Percentiles rank a stretch among this genome's conserved stretches.
phyloP scores from a whole-genome alignment of 2,329 filamentous ascomycete species.

The Coleophoma eucalyptorum region DNA sequence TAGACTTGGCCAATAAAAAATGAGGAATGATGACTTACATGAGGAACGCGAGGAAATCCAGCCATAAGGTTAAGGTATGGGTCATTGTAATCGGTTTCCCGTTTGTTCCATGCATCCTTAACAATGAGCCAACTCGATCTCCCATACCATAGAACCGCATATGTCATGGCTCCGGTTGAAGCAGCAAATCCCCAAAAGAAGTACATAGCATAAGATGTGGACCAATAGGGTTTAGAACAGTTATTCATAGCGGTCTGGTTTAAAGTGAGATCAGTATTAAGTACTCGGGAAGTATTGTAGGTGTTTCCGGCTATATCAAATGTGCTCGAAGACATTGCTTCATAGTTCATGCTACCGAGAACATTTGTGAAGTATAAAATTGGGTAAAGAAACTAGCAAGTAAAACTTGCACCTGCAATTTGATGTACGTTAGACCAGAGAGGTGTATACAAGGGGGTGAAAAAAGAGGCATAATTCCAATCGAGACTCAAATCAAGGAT shows the following conservation, averaged over 20 bases:
- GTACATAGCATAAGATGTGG: conserved; percentile 25
- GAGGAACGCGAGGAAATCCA: conserved; percentile 21
- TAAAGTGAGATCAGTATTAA: conserved; percentile 22
- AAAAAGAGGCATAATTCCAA: conserved; percentile 7
- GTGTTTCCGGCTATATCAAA: conserved; percentile 37
- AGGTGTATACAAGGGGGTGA: conserved; percentile 55
- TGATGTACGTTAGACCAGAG: conserved; percentile 74
- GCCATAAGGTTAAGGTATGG: conserved; percentile 27
- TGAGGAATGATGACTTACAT: too few relatives aligned
- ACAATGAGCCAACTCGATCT: conserved; percentile 15
- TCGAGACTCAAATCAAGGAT: conserved; percentile 25
- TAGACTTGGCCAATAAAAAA: too few relatives aligned
- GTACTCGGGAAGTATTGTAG: conserved; percentile 24
- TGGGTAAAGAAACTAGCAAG: conserved; percentile 6
- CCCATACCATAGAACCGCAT: conserved; percentile 25
- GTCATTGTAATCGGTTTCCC: conserved; percentile 22
- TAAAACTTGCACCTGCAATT: conserved; percentile 40
- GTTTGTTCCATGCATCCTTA: conserved; percentile 14
- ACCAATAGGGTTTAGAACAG: conserved; percentile 45
- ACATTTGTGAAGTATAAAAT: conserved; percentile 6
- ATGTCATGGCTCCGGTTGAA: conserved; percentile 26
- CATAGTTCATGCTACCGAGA: conserved; percentile 31
- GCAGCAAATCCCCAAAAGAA: conserved; percentile 31
- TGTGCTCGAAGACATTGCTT: conserved; percentile 66
- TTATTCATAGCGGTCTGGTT: conserved; percentile 51